A percentile compares a stretch with the other conserved stretches of the same genome.
Evolutionary conservation across 768 basidiomycete genomes (phyloP).

Genomic region (Chalciporus chontae): DNA sequence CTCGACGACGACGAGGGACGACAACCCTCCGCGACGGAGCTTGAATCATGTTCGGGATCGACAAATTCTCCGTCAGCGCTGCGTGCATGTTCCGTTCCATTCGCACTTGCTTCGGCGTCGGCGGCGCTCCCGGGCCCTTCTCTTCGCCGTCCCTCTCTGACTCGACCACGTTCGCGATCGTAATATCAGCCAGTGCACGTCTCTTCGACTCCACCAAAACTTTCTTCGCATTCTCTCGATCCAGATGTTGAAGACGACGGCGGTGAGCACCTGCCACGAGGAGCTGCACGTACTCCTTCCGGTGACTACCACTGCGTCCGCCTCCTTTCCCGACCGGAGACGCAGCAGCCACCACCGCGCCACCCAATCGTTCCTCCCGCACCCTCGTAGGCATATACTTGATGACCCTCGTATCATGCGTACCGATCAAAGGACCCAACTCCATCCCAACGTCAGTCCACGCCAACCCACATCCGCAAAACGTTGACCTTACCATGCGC

Average conservation of each 20-base stretch:
- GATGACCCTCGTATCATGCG: conserved; percentile 16
- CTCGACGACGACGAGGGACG: neutral
- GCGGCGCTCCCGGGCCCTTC: no score
- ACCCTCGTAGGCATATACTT: conserved; percentile 12
- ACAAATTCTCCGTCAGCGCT: conserved; percentile 16
- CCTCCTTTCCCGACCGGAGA: neutral
- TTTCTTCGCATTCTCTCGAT: conserved; percentile 4
- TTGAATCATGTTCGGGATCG: conserved; percentile 14
- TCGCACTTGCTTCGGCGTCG: conserved; percentile 11
- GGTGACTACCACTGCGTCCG: neutral
- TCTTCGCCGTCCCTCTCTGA: no score
- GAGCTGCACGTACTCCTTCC: conserved; percentile 20
- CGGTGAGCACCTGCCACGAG: conserved; percentile 19
- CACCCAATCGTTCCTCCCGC: conserved; percentile 9
- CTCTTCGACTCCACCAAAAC: conserved; percentile 7
- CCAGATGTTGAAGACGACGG: conserved; percentile 15
- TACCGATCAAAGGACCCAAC: conserved; percentile 12
- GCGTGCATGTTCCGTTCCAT: conserved; percentile 5
- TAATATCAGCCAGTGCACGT: conserved; percentile 12
- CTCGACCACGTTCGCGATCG: conserved; percentile 11
- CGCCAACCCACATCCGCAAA: neutral
- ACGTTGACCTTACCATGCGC: conserved; percentile 15
- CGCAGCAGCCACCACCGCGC: neutral
- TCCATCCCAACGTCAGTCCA: conserved; percentile 7
- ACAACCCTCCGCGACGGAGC: neutral